These are phyloP conservation scores for Globisporangium canariense DNA, from an alignment of 352 stramenopile genomes.

Conservation along the genomic window DNA sequence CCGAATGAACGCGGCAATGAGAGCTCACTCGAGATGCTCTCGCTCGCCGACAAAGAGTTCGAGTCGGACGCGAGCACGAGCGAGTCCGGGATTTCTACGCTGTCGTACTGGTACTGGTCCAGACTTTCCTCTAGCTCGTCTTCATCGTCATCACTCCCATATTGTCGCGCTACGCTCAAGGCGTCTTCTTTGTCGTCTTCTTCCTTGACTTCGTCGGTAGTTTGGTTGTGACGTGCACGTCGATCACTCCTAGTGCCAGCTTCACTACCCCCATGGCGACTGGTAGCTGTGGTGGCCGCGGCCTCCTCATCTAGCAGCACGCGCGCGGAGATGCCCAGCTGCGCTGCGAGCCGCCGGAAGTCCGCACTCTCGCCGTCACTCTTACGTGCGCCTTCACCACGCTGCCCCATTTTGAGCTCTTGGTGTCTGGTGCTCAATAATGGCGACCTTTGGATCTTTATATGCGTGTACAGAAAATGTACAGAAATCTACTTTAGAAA, in stretches of 20 bases:
- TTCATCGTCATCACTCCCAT: slow-evolving; percentile 15
- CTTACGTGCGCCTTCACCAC: background rate
- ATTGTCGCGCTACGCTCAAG: background rate
- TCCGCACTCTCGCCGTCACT: slow-evolving; percentile 22
- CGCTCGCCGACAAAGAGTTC: slow-evolving; percentile 41
- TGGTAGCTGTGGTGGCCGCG: background rate
- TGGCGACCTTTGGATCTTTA: slow-evolving; percentile 11
- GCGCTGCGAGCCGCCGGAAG: slow-evolving; percentile 43
- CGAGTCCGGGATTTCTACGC: slow-evolving; percentile 18
- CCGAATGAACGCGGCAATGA: slow-evolving; percentile 69
- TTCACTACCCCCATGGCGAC: slow-evolving; percentile 3
- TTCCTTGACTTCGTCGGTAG: slow-evolving; percentile 22
- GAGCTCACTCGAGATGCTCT: slow-evolving; percentile 69
- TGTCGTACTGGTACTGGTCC: slow-evolving; percentile 15
- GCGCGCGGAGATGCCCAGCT: slow-evolving; percentile 51
- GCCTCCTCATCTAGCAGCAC: slow-evolving; percentile 23
- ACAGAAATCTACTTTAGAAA: background rate
- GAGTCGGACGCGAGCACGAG: slow-evolving; percentile 42
- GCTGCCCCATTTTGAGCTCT: slow-evolving; percentile 8
- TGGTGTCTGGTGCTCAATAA: background rate
- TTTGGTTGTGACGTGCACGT: slow-evolving; percentile 17
- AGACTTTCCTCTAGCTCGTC: slow-evolving; percentile 25
- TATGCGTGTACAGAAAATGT: background rate
- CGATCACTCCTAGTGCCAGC: background rate
- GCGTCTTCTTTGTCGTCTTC: slow-evolving; percentile 20